Base-by-base conservation (phyloP, 208 protist species). In the Endotrypanum monterogeii region DNA sequence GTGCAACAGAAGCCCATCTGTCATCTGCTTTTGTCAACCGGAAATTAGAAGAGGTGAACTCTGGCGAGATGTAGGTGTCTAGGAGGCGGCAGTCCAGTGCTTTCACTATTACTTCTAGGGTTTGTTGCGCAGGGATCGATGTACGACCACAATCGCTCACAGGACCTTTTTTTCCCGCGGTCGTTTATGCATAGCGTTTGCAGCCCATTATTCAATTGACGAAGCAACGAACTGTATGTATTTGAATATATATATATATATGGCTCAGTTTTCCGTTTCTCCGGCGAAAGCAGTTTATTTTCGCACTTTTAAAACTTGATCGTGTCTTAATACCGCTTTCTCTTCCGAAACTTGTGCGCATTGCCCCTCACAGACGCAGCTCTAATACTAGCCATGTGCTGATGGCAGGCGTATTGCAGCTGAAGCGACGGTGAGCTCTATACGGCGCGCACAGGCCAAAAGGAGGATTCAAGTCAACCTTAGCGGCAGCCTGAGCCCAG, bases 91-190 rank as follows among this genome's bases (percentile, higher is more conserved):
- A 7, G 46, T 61, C 54, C 5, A 0, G 8, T n/a, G 23, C 14
- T 73, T 54, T 39, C 12, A 8, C 60, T 68, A 41, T 41, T 57
- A 9, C 55, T 55, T 57, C 16, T 1, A 6, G 23, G 25, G 18
- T 54, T 37, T 28, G 12, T 32, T 70, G 41, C 65, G 37, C 55
- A 23, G 37, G 65, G 65, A 57, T 55, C 65, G 65, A 70, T 70
- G 65, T 70, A 70, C 65, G 65, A 70, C 46, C 65, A 41, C 65
- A 70, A 70, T 57, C 65, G 65, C 41, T 70, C 57, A 70, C 8
- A 41, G 37, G 2, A 41, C 41, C 20, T 41, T 28, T 16, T 57
- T 37, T 37, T 44, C 2, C 6, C 32, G 37, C 37, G 23, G 52
- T 23, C 9, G 25, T 25, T 48, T 67, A 32, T 32, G 16, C 8